phyloP scores from a whole-genome alignment of 306 rosid species.

The Acacia crassicarpa region DNA sequence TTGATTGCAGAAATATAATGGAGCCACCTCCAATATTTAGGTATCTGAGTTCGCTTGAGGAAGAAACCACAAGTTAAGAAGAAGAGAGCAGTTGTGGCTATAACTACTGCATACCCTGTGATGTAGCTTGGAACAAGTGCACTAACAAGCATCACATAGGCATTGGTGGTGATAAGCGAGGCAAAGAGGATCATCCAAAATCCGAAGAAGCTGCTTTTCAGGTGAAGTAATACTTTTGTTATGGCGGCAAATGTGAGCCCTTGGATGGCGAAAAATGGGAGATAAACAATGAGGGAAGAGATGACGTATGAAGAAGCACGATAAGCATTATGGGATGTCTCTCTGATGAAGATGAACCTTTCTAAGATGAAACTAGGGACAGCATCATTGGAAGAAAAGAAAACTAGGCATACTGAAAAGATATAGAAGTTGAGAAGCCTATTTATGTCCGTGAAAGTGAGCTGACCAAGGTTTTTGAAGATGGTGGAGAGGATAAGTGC shows the following conservation, averaged over 20 bases:
- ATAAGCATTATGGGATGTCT: slow-evolving; percentile 54
- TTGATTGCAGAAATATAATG: slow-evolving; percentile 86
- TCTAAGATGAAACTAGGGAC: slow-evolving; percentile 87
- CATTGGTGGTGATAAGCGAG: slow-evolving; percentile 81
- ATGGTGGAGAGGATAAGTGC: not conserved
- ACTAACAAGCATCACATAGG: slow-evolving; percentile 89
- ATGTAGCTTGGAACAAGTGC: slow-evolving; percentile 93
- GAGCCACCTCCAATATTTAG: slow-evolving; percentile 70
- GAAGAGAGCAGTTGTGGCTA: slow-evolving; percentile 92
- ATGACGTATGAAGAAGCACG: slow-evolving; percentile 85
- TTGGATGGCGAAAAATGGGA: not conserved
- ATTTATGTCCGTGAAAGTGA: not conserved
- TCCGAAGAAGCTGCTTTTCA: slow-evolving; percentile 42
- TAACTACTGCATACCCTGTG: slow-evolving; percentile 86
- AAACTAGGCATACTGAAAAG: slow-evolving; percentile 78
- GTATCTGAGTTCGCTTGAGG: slow-evolving; percentile 68
- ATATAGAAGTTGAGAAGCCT: slow-evolving; percentile 69
- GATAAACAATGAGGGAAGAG: slow-evolving; percentile 1
- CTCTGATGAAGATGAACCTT: slow-evolving; percentile 72
- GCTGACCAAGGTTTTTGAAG: not conserved
- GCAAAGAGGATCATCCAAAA: slow-evolving; percentile 81
- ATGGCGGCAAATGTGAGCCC: not conserved
- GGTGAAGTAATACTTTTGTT: slow-evolving; percentile 51
- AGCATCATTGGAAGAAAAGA: slow-evolving; percentile 94
- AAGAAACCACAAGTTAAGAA: slow-evolving; percentile 89